A percentile compares a stretch with the other conserved stretches of the same genome.
phyloP scores from a whole-genome alignment of 2,329 filamentous ascomycete species.

The Scopulariopsis brevicaulis region DNA sequence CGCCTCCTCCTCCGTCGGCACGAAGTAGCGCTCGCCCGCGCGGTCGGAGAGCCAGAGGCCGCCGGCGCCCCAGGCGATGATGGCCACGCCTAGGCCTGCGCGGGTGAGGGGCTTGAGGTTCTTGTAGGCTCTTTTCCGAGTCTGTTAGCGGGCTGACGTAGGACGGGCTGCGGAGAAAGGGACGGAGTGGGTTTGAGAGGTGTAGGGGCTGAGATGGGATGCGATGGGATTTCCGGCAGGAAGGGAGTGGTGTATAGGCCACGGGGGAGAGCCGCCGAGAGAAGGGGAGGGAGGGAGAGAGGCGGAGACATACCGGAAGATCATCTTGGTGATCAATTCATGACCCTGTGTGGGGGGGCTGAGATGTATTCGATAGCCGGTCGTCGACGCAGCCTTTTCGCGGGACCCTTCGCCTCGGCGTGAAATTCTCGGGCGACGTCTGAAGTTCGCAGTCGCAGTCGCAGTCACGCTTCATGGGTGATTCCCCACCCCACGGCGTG shows the following conservation, averaged over 20 bases:
- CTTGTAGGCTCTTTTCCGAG: slow-evolving; percentile 48
- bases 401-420: too few relatives aligned
- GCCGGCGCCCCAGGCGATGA: slow-evolving; percentile 65
- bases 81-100: slow-evolving; percentile 57
- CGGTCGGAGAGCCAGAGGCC: slow-evolving; percentile 66
- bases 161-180: too few relatives aligned
- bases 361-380: not conserved
- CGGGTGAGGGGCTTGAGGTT: slow-evolving; percentile 61
- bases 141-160: not conserved
- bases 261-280: not conserved
- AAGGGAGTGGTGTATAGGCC: not conserved
- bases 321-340: not conserved
- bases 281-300: not conserved
- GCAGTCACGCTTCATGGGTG: too few relatives aligned
- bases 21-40: slow-evolving; percentile 62
- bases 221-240: not conserved
- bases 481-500: too few relatives aligned
- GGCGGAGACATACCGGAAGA: not conserved
- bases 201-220: not conserved
- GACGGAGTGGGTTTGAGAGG: not conserved
- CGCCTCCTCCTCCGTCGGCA: slow-evolving; percentile 62
- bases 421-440: too few relatives aligned
- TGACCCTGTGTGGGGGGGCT: not conserved
- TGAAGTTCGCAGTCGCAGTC: too few relatives aligned
- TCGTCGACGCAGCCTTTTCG: too few relatives aligned